Percentiles rank a stretch among this genome's conserved stretches.
Evolutionary conservation across 495 filamentous ascomycete species (phyloP).

Genomic region (Rhizodiscina lignyota): DNA sequence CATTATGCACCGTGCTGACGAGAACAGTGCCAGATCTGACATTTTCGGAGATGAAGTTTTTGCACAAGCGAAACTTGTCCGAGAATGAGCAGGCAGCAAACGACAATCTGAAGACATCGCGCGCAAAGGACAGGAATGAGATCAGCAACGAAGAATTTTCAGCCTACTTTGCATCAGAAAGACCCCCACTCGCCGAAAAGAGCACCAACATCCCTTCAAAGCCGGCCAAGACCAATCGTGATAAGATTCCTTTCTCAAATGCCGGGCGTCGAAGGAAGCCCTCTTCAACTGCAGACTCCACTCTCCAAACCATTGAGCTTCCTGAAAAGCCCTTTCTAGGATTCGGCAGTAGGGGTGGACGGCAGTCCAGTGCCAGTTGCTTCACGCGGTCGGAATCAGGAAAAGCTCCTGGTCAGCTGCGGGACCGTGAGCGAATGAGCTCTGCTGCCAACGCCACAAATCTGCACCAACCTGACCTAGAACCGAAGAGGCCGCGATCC

Average conservation of each 20-base stretch:
- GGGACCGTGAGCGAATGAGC: too few relatives aligned
- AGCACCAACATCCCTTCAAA: conserved; percentile 15
- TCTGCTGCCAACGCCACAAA: too few relatives aligned
- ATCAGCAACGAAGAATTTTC: conserved; percentile 21
- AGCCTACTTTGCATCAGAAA: conserved; percentile 23
- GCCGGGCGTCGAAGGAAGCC: too few relatives aligned
- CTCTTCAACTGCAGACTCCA: too few relatives aligned
- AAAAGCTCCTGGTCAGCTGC: too few relatives aligned
- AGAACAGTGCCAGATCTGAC: conserved; percentile 42
- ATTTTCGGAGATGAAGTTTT: conserved; percentile 54
- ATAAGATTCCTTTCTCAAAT: too few relatives aligned
- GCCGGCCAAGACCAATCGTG: neutral
- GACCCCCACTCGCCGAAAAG: conserved; percentile 12
- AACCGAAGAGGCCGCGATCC: too few relatives aligned
- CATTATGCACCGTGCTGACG: neutral
- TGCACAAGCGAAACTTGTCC: conserved; percentile 23
- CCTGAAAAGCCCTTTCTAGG: conserved; percentile 18
- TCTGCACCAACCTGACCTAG: too few relatives aligned
- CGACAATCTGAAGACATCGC: conserved; percentile 8
- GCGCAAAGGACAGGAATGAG: conserved; percentile 15
- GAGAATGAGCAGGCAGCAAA: conserved; percentile 8
- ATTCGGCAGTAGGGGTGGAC: conserved; percentile 15
- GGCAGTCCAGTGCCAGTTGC: conserved; percentile 10
- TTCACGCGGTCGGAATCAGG: conserved; percentile 1
- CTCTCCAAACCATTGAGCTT: conserved; percentile 16